These are phyloP conservation scores for Fistulifera pelliculosa DNA, from an alignment of 108 stramenopile genomes.

Conservation along the genomic window DNA sequence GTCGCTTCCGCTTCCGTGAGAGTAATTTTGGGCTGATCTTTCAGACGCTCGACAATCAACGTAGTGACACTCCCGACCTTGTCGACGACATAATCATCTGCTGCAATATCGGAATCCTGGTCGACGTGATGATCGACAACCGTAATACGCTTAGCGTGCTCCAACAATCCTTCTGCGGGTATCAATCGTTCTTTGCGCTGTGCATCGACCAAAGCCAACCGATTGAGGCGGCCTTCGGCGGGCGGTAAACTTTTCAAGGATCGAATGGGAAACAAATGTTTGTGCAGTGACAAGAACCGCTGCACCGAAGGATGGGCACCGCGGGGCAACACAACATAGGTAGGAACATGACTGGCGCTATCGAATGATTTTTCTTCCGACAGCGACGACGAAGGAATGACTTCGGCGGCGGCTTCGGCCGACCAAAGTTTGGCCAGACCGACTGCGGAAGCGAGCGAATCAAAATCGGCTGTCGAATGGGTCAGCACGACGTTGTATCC, in stretches of 20 bases:
- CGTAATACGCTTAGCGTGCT: conserved; percentile 68
- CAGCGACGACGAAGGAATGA: background rate
- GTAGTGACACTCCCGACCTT: conserved; percentile 85
- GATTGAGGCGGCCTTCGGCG: conserved; percentile 59
- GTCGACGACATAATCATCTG: conserved; percentile 76
- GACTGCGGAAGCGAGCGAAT: conserved; percentile 70
- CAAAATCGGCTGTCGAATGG: conserved; percentile 85
- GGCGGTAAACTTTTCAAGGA: conserved; percentile 62
- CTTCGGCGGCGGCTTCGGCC: background rate
- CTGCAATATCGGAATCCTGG: conserved; percentile 76
- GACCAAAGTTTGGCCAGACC: conserved; percentile 81
- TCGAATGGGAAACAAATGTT: conserved; percentile 86
- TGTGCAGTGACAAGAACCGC: conserved; percentile 81
- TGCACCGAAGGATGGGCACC: conserved; percentile 90
- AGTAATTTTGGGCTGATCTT: conserved; percentile 34
- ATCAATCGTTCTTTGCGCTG: conserved; percentile 82
- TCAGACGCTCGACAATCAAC: conserved; percentile 71
- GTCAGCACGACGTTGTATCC: conserved; percentile 83
- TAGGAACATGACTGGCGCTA: conserved; percentile 42
- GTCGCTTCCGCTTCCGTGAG: conserved; percentile 86
- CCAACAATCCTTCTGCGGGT: conserved; percentile 67
- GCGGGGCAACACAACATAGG: conserved; percentile 88
- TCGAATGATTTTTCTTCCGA: conserved; percentile 24
- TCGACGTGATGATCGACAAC: conserved; percentile 92
- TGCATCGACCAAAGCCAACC: conserved; percentile 85